Percentiles rank a stretch among this genome's conserved stretches.
These are phyloP conservation scores for Microstroma glucosiphilum DNA, from an alignment of 1,284 basidiomycete genomes.

Conservation along the genomic window DNA sequence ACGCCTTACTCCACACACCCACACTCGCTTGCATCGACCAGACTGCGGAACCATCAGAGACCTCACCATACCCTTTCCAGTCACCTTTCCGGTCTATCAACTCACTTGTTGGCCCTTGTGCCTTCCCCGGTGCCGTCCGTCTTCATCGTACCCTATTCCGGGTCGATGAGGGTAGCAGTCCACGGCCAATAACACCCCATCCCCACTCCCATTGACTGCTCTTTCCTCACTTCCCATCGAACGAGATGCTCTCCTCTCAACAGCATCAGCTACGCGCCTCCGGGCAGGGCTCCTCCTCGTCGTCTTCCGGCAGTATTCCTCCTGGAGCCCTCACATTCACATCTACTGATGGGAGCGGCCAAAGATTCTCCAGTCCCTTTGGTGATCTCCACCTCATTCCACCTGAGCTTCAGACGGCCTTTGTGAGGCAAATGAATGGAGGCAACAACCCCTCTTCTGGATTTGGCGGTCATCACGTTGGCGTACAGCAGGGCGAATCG, in stretches of 20 bases:
- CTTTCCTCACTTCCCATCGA: background rate
- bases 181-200: background rate
- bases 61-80: background rate
- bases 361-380: background rate
- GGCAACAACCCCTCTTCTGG: background rate
- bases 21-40: background rate
- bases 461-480: background rate
- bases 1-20: background rate
- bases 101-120: background rate
- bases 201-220: background rate
- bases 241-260: no score
- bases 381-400: conserved; percentile 1
- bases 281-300: background rate
- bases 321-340: background rate
- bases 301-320: background rate
- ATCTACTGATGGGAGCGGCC: background rate
- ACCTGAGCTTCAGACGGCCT: conserved; percentile 4
- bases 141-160: background rate
- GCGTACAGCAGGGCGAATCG: background rate
- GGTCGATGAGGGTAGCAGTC: background rate
- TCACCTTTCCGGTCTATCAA: background rate
- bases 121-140: background rate
- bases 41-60: background rate
- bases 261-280: no score
- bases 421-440: background rate